phyloP scores from a whole-genome alignment of 768 basidiomycete genomes.

The Termitomyces titanicus region DNA sequence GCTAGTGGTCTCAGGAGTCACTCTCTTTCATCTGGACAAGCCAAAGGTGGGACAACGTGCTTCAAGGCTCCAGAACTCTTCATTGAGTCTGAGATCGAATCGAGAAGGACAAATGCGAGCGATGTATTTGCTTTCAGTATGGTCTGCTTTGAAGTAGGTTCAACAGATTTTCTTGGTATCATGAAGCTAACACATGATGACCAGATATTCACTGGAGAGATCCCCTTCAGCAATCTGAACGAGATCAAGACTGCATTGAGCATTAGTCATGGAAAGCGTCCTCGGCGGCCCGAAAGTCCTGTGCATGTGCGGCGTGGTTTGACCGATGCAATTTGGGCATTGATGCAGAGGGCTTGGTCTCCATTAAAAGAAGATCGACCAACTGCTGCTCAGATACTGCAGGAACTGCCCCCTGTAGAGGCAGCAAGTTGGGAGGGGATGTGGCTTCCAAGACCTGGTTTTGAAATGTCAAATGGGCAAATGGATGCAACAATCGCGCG shows the following conservation, averaged over 20 bases:
- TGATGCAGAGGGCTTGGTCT: neutral
- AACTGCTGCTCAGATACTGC: neutral
- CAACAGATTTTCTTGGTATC: neutral
- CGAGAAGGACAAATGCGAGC: neutral
- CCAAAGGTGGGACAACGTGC: conserved; percentile 22
- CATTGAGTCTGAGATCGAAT: conserved; percentile 16
- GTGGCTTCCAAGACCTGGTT: neutral
- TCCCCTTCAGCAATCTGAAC: neutral
- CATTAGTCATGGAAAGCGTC: neutral
- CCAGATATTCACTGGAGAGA: neutral
- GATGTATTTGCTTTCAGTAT: neutral
- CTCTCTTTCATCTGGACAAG: conserved; percentile 8
- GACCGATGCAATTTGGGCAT: neutral
- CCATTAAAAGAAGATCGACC: neutral
- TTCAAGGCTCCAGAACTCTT: conserved; percentile 31
- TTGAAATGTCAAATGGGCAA: neutral
- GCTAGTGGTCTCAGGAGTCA: conserved; percentile 11
- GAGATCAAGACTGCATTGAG: neutral
- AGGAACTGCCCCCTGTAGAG: neutral
- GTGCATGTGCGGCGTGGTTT: neutral
- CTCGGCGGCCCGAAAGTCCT: neutral
- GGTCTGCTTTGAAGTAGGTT: neutral
- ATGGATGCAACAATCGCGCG: neutral
- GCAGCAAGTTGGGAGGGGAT: neutral
- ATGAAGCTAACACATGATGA: neutral